These are phyloP conservation scores for Aspergillus kassunensis DNA, from an alignment of 495 filamentous ascomycete species.

Conservation along the genomic window DNA sequence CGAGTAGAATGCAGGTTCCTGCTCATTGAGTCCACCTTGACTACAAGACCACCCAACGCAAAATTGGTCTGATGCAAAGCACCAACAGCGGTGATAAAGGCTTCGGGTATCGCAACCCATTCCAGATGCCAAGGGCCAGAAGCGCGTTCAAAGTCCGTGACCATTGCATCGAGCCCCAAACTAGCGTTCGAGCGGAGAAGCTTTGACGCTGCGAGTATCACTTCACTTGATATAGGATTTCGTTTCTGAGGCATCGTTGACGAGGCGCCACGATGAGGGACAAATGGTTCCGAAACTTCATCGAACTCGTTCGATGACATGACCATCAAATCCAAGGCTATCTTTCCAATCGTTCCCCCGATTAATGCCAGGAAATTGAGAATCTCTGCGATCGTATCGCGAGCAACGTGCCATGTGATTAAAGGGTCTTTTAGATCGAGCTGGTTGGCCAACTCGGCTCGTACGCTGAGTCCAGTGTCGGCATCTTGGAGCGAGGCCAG, in stretches of 20 bases:
- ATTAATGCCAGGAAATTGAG: slow-evolving; percentile 46
- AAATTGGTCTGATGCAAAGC: slow-evolving; percentile 47
- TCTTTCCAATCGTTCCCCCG: slow-evolving; percentile 45
- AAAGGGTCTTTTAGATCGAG: slow-evolving; percentile 32
- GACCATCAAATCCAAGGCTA: slow-evolving; percentile 49
- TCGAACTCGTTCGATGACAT: slow-evolving; percentile 53
- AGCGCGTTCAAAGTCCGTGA: slow-evolving; percentile 50
- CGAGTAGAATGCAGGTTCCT: slow-evolving; percentile 43
- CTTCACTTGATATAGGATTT: slow-evolving; percentile 51
- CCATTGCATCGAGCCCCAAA: slow-evolving; percentile 49
- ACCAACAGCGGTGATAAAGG: slow-evolving; percentile 46
- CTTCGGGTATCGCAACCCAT: slow-evolving; percentile 50
- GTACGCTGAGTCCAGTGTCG: slow-evolving; percentile 33
- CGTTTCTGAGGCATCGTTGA: slow-evolving; percentile 54
- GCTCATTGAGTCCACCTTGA: slow-evolving; percentile 42
- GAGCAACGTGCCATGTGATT: slow-evolving; percentile 46
- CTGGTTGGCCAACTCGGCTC: slow-evolving; percentile 34
- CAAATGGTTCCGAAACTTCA: slow-evolving; percentile 50
- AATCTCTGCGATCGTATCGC: slow-evolving; percentile 48
- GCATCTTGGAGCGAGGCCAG: slow-evolving; percentile 37
- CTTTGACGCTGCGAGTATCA: slow-evolving; percentile 49
- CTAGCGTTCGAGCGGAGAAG: slow-evolving; percentile 45
- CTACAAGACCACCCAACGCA: slow-evolving; percentile 42
- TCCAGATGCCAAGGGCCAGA: slow-evolving; percentile 52
- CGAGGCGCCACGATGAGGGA: slow-evolving; percentile 49